phyloP scores from a whole-genome alignment of 176 grass and related monocot genomes.

The maize (Zea mays) region Zm-B73-REFERENCE-NAM-5.0 NC_050096.1:35710501-35711000 shows the following conservation, averaged over 20 bases:
- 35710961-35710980: no score
- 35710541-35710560: no score
- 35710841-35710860: not conserved
- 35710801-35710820: no score
- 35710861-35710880: no score
- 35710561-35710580: no score
- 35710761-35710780: not conserved
- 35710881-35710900: no score
- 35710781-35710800: not conserved
- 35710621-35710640: no score
- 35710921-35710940: no score
- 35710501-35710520: constrained; percentile 5
- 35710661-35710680: not conserved
- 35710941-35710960: no score
- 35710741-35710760: not conserved
- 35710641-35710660: not conserved
- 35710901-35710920: no score
- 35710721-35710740: not conserved
- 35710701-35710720: constrained; percentile 20
- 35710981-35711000: no score
- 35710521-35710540: no score
- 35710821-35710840: not conserved
- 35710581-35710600: not conserved
- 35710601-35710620: not conserved
- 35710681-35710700: not conserved